Conservation (phyloP, 805 yeast genomes). For the Candida rishiriensis region DNA sequence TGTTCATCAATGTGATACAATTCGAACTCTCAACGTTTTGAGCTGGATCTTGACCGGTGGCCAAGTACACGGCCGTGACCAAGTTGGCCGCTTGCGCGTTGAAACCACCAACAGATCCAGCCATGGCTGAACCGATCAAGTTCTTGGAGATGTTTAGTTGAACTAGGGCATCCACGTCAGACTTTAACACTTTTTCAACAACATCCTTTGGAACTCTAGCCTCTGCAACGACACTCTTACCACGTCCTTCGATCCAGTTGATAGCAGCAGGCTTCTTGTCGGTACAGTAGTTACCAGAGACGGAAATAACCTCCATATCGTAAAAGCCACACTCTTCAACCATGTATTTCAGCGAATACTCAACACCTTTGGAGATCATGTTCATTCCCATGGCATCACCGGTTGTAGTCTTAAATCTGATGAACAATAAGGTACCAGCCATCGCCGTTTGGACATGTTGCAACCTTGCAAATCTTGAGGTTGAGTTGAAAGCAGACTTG, state of each 20-base stretch:
- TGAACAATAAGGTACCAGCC: constrained; percentile 85
- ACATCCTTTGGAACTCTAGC: constrained; percentile 81
- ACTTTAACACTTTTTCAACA: constrained; percentile 79
- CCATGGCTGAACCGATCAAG: constrained; percentile 95
- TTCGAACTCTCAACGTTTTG: constrained; percentile 97
- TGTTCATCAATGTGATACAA: constrained; percentile 94
- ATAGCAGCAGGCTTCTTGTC: constrained; percentile 98
- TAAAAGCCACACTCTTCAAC: constrained; percentile 84
- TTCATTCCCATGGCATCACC: constrained; percentile 99
- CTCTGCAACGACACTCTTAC: constrained; percentile 96
- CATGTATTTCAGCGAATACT: constrained; percentile 78
- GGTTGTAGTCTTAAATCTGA: constrained; percentile 96
- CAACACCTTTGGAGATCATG: constrained; percentile 99
- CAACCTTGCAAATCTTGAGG: constrained; percentile 94
- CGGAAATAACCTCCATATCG: constrained; percentile 89
- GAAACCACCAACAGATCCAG: constrained; percentile 96
- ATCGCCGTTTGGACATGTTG: constrained; percentile 88
- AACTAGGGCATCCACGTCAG: constrained; percentile 88
- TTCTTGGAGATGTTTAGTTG: constrained; percentile 87
- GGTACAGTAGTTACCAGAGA: constrained; percentile 96
- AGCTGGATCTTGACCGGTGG: constrained; percentile 99
- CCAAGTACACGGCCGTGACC: constrained; percentile 90
- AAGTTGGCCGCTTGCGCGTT: constrained; percentile 98
- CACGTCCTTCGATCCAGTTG: constrained; percentile 99
- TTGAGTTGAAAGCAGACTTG: constrained; percentile 89